Conservation (phyloP, 176 grass and related monocot genomes). For the Pontederia crassipes region DNA sequence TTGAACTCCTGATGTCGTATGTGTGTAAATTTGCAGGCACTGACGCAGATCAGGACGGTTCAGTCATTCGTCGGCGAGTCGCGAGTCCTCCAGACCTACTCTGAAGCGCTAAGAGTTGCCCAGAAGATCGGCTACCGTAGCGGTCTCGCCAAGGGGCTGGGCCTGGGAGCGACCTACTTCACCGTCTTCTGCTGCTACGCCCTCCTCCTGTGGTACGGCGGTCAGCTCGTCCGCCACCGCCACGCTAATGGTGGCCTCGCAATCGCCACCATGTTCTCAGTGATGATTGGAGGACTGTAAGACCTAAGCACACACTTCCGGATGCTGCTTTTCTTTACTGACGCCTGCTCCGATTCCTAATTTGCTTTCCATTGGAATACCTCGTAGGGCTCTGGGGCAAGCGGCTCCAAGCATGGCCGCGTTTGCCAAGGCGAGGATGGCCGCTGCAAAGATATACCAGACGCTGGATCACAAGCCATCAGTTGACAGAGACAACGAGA, state of each 20-base stretch:
- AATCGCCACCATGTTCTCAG: slow-evolving; percentile 83
- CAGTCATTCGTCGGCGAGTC: slow-evolving; percentile 82
- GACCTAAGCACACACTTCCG: slow-evolving; percentile 3
- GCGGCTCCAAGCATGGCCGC: slow-evolving; percentile 89
- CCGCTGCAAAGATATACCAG: slow-evolving; percentile 77
- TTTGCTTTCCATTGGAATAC: neutral
- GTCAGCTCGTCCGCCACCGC: slow-evolving; percentile 59
- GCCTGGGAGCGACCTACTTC: slow-evolving; percentile 78
- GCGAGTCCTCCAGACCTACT: slow-evolving; percentile 71
- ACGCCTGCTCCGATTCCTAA: neutral
- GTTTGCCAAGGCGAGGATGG: slow-evolving; percentile 85
- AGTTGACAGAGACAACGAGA: slow-evolving; percentile 32
- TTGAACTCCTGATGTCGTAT: no score
- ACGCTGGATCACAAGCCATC: slow-evolving; percentile 64
- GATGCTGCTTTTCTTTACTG: neutral
- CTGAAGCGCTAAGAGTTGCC: slow-evolving; percentile 54
- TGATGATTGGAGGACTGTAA: slow-evolving; percentile 79
- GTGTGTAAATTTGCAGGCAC: slow-evolving; percentile 26
- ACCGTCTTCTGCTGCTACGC: slow-evolving; percentile 96
- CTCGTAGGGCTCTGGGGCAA: slow-evolving; percentile 67
- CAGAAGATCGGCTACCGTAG: slow-evolving; percentile 86
- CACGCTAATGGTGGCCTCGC: slow-evolving; percentile 84
- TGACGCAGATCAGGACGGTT: slow-evolving; percentile 75
- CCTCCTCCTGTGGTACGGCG: slow-evolving; percentile 83
- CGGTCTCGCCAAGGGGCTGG: slow-evolving; percentile 79